Evolutionary conservation across 345 rosid species (phyloP).

Genomic region (Boechera divaricarpa): DNA sequence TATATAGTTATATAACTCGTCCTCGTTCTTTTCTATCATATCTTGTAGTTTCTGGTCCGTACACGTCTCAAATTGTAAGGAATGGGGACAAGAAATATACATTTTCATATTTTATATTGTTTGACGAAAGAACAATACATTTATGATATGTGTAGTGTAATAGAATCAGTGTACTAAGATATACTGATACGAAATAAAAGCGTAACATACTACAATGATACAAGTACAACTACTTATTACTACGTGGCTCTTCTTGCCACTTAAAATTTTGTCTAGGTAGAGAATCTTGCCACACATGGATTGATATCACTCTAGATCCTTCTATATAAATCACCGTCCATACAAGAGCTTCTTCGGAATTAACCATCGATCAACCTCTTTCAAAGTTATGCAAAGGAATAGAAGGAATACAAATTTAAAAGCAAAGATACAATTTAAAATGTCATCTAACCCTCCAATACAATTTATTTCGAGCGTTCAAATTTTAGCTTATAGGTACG

Average conservation of each 20-base stretch:
- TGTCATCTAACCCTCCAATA: not conserved
- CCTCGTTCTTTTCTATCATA: not conserved
- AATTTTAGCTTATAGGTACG: not conserved
- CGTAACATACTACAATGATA: constrained; percentile 10
- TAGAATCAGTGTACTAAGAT: not conserved
- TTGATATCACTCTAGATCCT: not conserved
- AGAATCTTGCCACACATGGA: constrained; percentile 4
- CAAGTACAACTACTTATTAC: constrained; percentile 14
- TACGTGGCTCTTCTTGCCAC: constrained; percentile 30
- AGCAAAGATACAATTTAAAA: not conserved
- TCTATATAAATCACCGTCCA: constrained; percentile 19
- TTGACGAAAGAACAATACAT: not conserved
- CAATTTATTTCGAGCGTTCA: not conserved
- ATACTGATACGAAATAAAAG: constrained; percentile 10
- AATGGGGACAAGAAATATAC: not conserved
- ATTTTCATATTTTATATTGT: not conserved
- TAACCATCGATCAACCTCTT: not conserved
- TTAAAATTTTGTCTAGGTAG: not conserved
- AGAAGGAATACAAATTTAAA: not conserved
- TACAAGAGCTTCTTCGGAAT: not conserved
- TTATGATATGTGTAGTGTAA: constrained; percentile 28
- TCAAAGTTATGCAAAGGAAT: not conserved
- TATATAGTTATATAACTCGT: not conserved
- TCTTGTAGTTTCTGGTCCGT: constrained; percentile 9
- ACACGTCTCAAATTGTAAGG: constrained; percentile 27